phyloP scores from a whole-genome alignment of 2,329 filamentous ascomycete species.

The Pestalotiopsis fici region DNA sequence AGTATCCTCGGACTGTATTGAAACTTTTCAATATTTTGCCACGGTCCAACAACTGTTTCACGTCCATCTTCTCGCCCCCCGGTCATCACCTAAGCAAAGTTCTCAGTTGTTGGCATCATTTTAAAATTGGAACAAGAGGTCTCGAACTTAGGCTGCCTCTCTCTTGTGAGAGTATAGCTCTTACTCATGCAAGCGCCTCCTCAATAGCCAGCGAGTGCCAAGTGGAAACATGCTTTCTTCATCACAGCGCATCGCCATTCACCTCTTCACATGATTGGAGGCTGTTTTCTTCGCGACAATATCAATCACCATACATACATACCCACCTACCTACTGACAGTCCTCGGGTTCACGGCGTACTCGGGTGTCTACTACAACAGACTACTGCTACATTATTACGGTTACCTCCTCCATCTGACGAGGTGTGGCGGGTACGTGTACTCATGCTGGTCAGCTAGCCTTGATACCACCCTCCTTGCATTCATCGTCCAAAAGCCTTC shows the following conservation, averaged over 20 bases:
- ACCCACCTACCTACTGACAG: too few relatives aligned
- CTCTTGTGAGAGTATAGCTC: not conserved
- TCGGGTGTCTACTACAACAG: not conserved
- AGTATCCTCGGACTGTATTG: not conserved
- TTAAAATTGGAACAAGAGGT: not conserved
- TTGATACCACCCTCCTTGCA: not conserved
- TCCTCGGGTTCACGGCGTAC: not conserved
- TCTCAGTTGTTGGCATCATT: not conserved
- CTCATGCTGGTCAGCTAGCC: not conserved
- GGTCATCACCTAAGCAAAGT: not conserved
- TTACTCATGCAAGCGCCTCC: not conserved
- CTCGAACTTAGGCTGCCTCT: not conserved
- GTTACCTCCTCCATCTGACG: not conserved
- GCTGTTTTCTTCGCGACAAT: not conserved
- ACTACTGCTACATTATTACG: not conserved
- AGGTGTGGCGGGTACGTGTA: constrained; percentile 1
- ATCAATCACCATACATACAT: not conserved
- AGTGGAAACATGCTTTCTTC: not conserved
- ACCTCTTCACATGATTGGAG: not conserved
- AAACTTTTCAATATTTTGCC: not conserved
- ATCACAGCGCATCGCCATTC: not conserved
- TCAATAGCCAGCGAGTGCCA: not conserved
- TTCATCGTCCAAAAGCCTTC: not conserved
- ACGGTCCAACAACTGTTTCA: not conserved
- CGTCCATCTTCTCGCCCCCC: not conserved